These are phyloP conservation scores for Puccinia horiana DNA, from an alignment of 1,284 basidiomycete species.

Conservation along the genomic window DNA sequence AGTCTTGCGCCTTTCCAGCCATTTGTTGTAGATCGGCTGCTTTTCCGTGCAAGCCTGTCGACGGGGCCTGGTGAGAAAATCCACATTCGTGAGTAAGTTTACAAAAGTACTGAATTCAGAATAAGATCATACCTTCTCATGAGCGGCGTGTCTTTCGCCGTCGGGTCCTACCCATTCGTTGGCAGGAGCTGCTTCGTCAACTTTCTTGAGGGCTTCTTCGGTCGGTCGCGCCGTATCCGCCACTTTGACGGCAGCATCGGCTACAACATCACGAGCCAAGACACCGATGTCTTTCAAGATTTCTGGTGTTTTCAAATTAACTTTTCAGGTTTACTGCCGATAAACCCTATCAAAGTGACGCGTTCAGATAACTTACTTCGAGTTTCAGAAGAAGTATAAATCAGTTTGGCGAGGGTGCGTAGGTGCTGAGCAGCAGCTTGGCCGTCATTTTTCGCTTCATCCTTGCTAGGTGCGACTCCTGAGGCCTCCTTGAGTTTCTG, in stretches of 20 bases:
- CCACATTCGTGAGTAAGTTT: neutral
- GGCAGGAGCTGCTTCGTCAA: slow-evolving; percentile 66
- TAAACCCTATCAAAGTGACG: slow-evolving; percentile 66
- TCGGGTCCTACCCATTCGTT: slow-evolving; percentile 47
- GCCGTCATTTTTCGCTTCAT: slow-evolving; percentile 47
- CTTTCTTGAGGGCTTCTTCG: slow-evolving; percentile 67
- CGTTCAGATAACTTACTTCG: slow-evolving; percentile 75
- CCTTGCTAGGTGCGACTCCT: slow-evolving; percentile 30
- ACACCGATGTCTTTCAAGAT: slow-evolving; percentile 55
- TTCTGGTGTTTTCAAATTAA: slow-evolving; percentile 50
- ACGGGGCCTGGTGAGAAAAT: slow-evolving; percentile 19
- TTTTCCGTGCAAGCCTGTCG: slow-evolving; percentile 41
- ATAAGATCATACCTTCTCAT: slow-evolving; percentile 25
- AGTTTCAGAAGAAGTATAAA: slow-evolving; percentile 86
- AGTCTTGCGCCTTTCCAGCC: slow-evolving; percentile 40
- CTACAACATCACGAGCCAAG: slow-evolving; percentile 72
- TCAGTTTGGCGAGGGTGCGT: slow-evolving; percentile 72
- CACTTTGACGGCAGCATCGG: slow-evolving; percentile 72
- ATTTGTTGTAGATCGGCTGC: slow-evolving; percentile 26
- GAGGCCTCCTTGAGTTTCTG: slow-evolving; percentile 47
- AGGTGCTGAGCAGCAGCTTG: slow-evolving; percentile 72
- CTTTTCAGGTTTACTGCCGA: slow-evolving; percentile 4
- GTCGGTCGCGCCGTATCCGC: slow-evolving; percentile 72
- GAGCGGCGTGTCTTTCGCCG: slow-evolving; percentile 23
- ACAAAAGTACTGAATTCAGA: neutral